phyloP scores from a whole-genome alignment of 768 basidiomycete species.

The Psilocybe cyanescens region DNA sequence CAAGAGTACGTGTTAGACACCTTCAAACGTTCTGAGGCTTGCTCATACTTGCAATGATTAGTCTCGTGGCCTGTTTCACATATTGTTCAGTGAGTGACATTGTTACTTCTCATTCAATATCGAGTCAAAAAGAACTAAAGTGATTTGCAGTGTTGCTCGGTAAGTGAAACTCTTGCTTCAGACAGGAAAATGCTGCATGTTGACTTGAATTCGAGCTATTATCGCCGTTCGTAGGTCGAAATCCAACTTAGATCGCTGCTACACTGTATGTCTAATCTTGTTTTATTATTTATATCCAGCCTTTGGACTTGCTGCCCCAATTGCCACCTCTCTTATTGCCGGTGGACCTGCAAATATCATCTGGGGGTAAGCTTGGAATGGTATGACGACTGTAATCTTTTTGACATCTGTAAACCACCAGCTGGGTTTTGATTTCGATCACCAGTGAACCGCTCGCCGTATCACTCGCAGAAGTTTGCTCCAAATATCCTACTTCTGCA shows the following conservation, averaged over 20 bases:
- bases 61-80: slow-evolving; percentile 55
- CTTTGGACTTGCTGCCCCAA: slow-evolving; percentile 58
- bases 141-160: slow-evolving; percentile 49
- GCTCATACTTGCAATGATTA: slow-evolving; percentile 19
- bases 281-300: slow-evolving; percentile 33
- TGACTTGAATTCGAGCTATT: slow-evolving; percentile 42
- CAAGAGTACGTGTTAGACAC: slow-evolving; percentile 40
- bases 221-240: slow-evolving; percentile 60
- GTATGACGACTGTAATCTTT: neutral
- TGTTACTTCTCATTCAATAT: neutral
- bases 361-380: slow-evolving; percentile 48
- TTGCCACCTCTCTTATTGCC: slow-evolving; percentile 56
- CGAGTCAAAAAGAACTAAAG: neutral
- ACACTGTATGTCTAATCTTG: neutral
- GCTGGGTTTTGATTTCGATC: slow-evolving; percentile 55
- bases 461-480: slow-evolving; percentile 62
- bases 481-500: slow-evolving; percentile 63
- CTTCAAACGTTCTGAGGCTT: neutral
- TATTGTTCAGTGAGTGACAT: slow-evolving; percentile 52
- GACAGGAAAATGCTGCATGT: too few species aligned
- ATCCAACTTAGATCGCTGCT: neutral
- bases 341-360: slow-evolving; percentile 62
- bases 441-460: slow-evolving; percentile 52
- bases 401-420: slow-evolving; percentile 18
- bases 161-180: slow-evolving; percentile 17